These are phyloP conservation scores for Colletotrichum theobromicola DNA, from an alignment of 2,329 filamentous ascomycete genomes.

Conservation along the genomic window DNA sequence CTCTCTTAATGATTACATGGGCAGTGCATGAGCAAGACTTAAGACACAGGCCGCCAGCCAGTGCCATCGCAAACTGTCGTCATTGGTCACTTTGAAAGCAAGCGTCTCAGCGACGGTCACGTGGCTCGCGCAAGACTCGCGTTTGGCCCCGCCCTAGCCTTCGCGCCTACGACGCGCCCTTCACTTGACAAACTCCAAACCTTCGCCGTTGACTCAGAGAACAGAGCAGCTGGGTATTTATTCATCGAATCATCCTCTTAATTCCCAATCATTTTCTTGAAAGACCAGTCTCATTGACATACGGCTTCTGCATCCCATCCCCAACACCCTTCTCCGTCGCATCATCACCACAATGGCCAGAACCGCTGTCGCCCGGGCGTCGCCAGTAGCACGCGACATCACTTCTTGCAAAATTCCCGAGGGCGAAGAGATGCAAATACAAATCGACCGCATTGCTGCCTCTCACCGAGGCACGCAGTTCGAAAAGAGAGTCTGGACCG, in stretches of 20 bases:
- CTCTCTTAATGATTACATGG: not conserved
- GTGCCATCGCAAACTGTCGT: fast-evolving
- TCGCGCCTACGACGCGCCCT: conserved; percentile 18
- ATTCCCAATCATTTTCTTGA: fast-evolving
- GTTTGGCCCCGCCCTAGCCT: not conserved
- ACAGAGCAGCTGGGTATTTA: not conserved
- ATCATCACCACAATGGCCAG: conserved; percentile 7
- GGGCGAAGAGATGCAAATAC: conserved; percentile 36
- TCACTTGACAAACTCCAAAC: conserved; percentile 6
- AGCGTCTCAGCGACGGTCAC: not conserved
- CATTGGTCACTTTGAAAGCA: not conserved
- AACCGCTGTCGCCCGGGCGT: not conserved
- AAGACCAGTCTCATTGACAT: not conserved
- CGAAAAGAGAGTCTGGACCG: conserved; percentile 70
- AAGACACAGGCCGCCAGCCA: not conserved
- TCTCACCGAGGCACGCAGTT: conserved; percentile 52
- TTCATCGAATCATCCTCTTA: not conserved
- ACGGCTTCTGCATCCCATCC: not conserved
- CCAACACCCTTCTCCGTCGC: not conserved
- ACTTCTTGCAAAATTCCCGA: not conserved
- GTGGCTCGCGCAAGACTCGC: conserved; percentile 1
- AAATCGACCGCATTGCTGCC: conserved; percentile 50
- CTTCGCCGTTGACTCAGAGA: not conserved
- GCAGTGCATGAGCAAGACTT: not conserved
- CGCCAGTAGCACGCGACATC: not conserved